phyloP scores from a whole-genome alignment of 257 asterid genomes.

The Apocynum venetum region DNA sequence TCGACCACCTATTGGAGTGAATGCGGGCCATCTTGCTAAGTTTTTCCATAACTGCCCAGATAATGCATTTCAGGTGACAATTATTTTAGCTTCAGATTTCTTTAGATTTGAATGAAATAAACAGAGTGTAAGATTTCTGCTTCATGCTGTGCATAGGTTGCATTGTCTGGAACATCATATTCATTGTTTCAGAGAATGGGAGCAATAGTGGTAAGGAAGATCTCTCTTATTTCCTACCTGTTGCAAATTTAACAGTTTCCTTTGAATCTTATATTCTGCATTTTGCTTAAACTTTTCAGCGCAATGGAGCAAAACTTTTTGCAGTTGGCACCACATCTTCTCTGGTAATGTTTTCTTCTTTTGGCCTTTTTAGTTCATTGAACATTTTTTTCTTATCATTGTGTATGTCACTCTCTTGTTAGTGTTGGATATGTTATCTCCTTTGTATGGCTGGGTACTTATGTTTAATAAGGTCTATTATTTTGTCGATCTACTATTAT shows the following conservation, averaged over 20 bases:
- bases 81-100: not conserved
- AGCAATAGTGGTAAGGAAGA: constrained; percentile 62
- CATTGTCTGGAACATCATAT: constrained; percentile 73
- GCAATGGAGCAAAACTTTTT: constrained; percentile 87
- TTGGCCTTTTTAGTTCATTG: not conserved
- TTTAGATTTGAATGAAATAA: constrained; percentile 2
- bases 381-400: not conserved
- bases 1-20: constrained; percentile 56
- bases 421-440: not conserved
- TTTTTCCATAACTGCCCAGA: constrained; percentile 84
- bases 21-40: constrained; percentile 74
- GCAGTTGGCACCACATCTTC: constrained; percentile 96
- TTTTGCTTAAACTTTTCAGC: constrained; percentile 37
- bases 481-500: not conserved
- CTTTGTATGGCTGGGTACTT: not conserved
- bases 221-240: not conserved
- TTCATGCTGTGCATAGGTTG: constrained; percentile 42
- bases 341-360: constrained; percentile 47
- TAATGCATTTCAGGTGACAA: constrained; percentile 80
- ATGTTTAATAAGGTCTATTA: not conserved
- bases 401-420: not conserved
- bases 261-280: not conserved
- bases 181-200: constrained; percentile 76
- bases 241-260: not conserved
- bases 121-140: constrained; percentile 12